phyloP scores from a whole-genome alignment of 1,284 basidiomycete species.

The Puccinia coronata region DNA sequence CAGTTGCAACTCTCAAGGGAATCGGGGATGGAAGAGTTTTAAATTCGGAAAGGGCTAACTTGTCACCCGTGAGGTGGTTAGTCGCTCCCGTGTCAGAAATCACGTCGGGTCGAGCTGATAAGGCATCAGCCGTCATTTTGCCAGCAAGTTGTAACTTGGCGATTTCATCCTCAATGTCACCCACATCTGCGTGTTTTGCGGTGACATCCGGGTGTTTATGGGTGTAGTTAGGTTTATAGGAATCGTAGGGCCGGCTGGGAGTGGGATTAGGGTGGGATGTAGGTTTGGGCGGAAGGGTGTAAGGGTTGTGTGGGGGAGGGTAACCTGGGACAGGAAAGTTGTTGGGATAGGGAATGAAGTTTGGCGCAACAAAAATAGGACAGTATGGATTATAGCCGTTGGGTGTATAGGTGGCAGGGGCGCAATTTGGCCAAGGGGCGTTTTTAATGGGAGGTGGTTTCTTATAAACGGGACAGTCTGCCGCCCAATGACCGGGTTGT shows the following conservation, averaged over 20 bases:
- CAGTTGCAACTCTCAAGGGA: slow-evolving; percentile 18
- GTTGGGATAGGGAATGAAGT: neutral
- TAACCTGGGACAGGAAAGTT: neutral
- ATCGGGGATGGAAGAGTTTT: neutral
- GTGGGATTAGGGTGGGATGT: neutral
- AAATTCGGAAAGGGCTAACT: neutral
- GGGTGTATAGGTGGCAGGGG: too few species aligned
- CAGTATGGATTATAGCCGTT: neutral
- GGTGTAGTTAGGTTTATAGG: neutral
- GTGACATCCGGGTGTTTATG: neutral
- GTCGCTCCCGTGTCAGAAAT: neutral
- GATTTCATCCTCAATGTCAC: neutral
- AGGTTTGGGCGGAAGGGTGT: neutral
- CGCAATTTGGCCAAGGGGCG: too few species aligned
- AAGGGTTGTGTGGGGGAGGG: neutral
- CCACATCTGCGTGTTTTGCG: neutral
- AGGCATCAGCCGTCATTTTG: neutral
- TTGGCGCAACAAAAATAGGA: neutral
- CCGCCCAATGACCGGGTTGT: neutral
- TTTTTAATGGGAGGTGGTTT: neutral
- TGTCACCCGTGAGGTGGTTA: neutral
- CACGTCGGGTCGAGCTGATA: neutral
- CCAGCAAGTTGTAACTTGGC: neutral
- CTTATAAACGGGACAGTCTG: neutral
- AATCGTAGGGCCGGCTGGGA: neutral